phyloP scores from a whole-genome alignment of 108 stramenopile species.

The Fragilariopsis cylindrus region DNA sequence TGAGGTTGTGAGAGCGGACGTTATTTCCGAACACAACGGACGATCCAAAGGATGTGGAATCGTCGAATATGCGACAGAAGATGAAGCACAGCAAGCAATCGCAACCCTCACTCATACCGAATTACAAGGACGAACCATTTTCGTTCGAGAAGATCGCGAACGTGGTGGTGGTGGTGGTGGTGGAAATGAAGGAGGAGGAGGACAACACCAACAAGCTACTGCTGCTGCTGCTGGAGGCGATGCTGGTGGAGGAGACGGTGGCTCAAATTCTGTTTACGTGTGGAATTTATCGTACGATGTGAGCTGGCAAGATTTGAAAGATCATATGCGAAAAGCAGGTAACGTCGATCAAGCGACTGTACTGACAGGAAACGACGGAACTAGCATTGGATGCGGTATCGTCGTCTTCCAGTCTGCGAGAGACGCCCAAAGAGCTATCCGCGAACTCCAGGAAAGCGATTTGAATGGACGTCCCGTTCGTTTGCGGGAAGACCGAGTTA shows the following conservation, averaged over 20 bases:
- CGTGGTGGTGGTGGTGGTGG: slow-evolving; percentile 19
- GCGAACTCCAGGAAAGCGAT: slow-evolving; percentile 75
- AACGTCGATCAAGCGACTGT: slow-evolving; percentile 90
- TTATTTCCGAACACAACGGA: slow-evolving; percentile 83
- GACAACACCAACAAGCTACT: slow-evolving; percentile 3
- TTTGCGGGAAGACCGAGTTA: slow-evolving; percentile 87
- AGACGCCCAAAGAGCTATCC: slow-evolving; percentile 88
- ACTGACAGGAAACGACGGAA: slow-evolving; percentile 76
- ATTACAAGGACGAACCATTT: slow-evolving; percentile 76
- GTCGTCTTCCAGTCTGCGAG: slow-evolving; percentile 88
- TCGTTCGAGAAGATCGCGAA: slow-evolving; percentile 85
- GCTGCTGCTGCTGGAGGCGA: slow-evolving; percentile 16
- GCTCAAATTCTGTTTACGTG: slow-evolving; percentile 67
- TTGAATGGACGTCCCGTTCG: slow-evolving; percentile 84
- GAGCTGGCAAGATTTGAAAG: slow-evolving; percentile 93
- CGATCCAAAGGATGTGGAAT: slow-evolving; percentile 92
- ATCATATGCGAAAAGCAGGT: slow-evolving; percentile 92
- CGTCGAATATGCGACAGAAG: slow-evolving; percentile 85
- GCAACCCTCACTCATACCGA: slow-evolving; percentile 75
- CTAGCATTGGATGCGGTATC: slow-evolving; percentile 88
- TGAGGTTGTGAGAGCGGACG: slow-evolving; percentile 80
- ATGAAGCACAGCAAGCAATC: slow-evolving; percentile 80
- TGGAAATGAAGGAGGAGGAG: slow-evolving; percentile 37
- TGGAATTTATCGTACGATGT: slow-evolving; percentile 85
- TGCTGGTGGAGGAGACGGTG: background rate